Evolutionary conservation across 2,329 filamentous ascomycete genomes (phyloP).

Genomic region (Xylaria sp.): DNA sequence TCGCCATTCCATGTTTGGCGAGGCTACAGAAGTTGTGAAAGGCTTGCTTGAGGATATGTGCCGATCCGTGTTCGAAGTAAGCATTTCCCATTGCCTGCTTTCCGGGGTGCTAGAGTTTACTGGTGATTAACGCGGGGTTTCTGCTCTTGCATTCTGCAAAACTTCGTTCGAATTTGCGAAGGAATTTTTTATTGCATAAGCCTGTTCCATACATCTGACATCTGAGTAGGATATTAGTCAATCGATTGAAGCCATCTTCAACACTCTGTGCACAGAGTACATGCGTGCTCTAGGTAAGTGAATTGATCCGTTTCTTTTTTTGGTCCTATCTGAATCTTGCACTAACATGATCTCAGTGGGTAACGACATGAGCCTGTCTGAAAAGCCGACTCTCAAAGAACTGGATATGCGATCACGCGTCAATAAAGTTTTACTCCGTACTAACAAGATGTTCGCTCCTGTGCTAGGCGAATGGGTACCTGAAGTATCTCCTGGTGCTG

Average conservation of each 20-base stretch:
- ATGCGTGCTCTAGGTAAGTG: slow-evolving; percentile 42
- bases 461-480: slow-evolving; percentile 12
- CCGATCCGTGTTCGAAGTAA: slow-evolving; percentile 30
- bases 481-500: neutral
- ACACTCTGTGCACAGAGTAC: slow-evolving; percentile 37
- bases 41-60: slow-evolving; percentile 54
- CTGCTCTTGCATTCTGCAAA: neutral
- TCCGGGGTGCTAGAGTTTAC: neutral
- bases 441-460: slow-evolving; percentile 39
- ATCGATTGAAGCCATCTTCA: slow-evolving; percentile 33
- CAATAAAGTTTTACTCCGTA: slow-evolving; percentile 21
- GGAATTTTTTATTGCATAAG: neutral
- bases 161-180: neutral
- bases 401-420: slow-evolving; percentile 29
- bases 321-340: neutral
- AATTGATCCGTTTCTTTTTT: neutral
- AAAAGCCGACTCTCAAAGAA: slow-evolving; percentile 30
- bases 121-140: too few relatives aligned
- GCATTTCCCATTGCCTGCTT: slow-evolving; percentile 9
- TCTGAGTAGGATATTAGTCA: slow-evolving; percentile 30
- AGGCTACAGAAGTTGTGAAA: slow-evolving; percentile 56
- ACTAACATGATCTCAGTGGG: slow-evolving; percentile 41
- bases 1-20: slow-evolving; percentile 61
- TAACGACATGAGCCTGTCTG: slow-evolving; percentile 21
- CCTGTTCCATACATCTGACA: neutral